phyloP scores from a whole-genome alignment of 2,329 filamentous ascomycete genomes.

The Diaporthe amygdali region DNA sequence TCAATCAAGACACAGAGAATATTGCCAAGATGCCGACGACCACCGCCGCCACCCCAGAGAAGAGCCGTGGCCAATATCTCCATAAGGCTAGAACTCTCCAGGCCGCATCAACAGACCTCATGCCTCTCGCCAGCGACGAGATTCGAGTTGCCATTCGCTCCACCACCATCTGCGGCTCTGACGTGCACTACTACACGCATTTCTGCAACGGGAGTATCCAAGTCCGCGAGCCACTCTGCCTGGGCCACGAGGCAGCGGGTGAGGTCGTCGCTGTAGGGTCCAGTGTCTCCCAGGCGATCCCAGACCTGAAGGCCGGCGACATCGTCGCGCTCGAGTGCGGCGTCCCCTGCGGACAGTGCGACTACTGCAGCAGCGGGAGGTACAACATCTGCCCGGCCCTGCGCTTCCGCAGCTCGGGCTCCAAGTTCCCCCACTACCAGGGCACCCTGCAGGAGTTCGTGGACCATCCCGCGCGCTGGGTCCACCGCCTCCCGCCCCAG shows the following conservation, averaged over 20 bases:
- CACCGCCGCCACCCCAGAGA: background rate
- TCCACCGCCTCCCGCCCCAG: constrained; percentile 2
- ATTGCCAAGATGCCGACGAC: background rate
- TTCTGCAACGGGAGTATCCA: no score
- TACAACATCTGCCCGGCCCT: constrained; percentile 16
- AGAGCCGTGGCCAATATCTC: no score
- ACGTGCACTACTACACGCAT: no score
- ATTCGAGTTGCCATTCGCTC: no score
- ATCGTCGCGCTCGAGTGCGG: constrained; percentile 14
- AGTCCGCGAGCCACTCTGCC: no score
- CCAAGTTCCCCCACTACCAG: constrained; percentile 13
- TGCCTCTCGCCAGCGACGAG: no score
- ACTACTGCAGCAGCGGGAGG: background rate
- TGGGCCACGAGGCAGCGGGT: no score
- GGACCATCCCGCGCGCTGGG: constrained; percentile 6
- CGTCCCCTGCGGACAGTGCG: constrained; percentile 13
- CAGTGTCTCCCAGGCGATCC: background rate
- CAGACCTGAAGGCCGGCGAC: constrained; percentile 5
- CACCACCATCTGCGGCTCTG: no score
- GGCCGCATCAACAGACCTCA: no score
- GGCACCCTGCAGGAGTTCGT: constrained; percentile 16
- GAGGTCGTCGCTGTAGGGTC: background rate
- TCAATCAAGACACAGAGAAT: background rate
- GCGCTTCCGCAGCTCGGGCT: constrained; percentile 11
- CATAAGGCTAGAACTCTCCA: no score